Evolutionary conservation across 2,329 filamentous ascomycete genomes (phyloP), one percentile per base, ranked within the genome.

Genomic region (Hymenoscyphus scutula): DNA sequence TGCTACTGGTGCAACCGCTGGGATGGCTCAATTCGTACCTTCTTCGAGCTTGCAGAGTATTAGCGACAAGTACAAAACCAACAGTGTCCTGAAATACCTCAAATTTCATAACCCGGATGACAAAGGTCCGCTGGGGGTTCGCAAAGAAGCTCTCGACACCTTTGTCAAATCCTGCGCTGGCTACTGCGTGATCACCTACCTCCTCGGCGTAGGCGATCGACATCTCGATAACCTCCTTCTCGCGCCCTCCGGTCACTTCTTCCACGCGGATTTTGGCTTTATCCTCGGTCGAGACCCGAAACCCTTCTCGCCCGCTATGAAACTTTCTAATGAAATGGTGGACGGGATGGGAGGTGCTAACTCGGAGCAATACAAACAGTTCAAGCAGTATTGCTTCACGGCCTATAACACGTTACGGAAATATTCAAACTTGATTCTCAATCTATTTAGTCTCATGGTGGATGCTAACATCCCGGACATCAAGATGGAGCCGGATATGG

Each of bases 111-210:
- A 97, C 71, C 93, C 94, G 0, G 93, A 97, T 73, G 85, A 90
- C 23, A 82, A 82, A 13, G 90, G 91, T 4, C 89, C 92, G 0
- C 82, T 96, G 0, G 92, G 94, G 0, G 88, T 99, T 30, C 89
- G 93, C 30, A 93, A 94, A 74, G 94, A 97, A 73, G 89, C 91
- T 0, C 89, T 99, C 78, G 95, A 99, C 69, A 97, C 89, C 0
- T 99, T 97, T 74, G 88, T 98, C 73, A 94, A 93, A 74, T 97
- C 92, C 0, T 97, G 95, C 73, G 95, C 95, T 0, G 95, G 95
- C 37, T 99, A 99, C 77, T 98, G 95, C 75, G 95, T 99, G 15
- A 97, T 99, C 69, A 99, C 96, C 0, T 99, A 99, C 75, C 90
- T 99, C 17, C 85, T 99, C 13, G 96, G 95, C 34, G 95, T 99